These are phyloP conservation scores for Blumeriella jaapii DNA, from an alignment of 2,329 filamentous ascomycete species.

Conservation along the genomic window DNA sequence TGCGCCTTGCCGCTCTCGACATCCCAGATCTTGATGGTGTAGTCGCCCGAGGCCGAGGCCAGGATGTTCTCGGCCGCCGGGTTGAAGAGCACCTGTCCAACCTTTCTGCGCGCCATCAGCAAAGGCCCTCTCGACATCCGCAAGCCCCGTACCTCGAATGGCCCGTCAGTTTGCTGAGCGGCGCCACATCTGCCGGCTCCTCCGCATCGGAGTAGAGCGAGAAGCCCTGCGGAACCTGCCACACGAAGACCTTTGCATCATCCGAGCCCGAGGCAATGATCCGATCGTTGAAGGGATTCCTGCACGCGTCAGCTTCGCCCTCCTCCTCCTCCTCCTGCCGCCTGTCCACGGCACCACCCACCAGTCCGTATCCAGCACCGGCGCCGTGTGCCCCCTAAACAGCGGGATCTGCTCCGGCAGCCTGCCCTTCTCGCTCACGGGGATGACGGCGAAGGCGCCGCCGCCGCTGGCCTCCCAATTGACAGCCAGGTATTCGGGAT, in stretches of 20 bases:
- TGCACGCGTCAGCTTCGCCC: conserved; percentile 29
- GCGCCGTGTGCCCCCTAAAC: conserved; percentile 90
- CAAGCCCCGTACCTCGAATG: conserved; percentile 60
- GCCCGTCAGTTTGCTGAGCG: conserved; percentile 69
- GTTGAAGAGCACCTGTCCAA: conserved; percentile 97
- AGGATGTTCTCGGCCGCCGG: conserved; percentile 91
- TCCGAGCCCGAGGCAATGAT: conserved; percentile 90
- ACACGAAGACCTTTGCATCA: conserved; percentile 93
- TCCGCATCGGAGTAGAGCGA: conserved; percentile 76
- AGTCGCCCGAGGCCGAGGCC: conserved; percentile 89
- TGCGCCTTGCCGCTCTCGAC: conserved; percentile 65
- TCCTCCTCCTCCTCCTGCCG: neutral
- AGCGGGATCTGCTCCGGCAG: conserved; percentile 86
- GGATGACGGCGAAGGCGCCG: conserved; percentile 93
- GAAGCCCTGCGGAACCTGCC: conserved; percentile 86
- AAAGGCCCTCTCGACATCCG: neutral
- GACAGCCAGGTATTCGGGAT: conserved; percentile 89
- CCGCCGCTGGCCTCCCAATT: conserved; percentile 98
- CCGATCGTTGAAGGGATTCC: conserved; percentile 93
- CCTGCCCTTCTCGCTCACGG: conserved; percentile 78
- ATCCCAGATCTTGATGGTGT: conserved; percentile 94
- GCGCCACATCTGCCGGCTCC: conserved; percentile 69
- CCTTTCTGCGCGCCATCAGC: conserved; percentile 54
- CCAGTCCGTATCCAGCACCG: conserved; percentile 97
- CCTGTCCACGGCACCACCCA: too few species aligned